Conservation (phyloP, 768 basidiomycete species). For the Cystobasidium onofrii region DNA sequence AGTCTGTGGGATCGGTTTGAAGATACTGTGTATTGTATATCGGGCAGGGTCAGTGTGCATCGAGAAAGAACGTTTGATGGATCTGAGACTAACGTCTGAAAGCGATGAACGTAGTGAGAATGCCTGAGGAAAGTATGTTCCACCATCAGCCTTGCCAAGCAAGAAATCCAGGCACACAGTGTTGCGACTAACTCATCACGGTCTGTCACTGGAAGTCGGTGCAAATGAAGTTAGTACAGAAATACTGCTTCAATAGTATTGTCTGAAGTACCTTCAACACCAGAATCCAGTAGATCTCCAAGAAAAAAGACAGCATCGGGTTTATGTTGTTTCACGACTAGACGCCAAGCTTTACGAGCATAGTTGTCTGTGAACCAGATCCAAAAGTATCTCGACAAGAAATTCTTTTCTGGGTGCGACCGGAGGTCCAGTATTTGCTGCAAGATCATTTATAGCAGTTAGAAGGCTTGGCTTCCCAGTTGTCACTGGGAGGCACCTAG, state of each 20-base stretch:
- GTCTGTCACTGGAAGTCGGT: slow-evolving; percentile 9
- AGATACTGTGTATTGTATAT: neutral
- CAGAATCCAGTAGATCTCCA: slow-evolving; percentile 33
- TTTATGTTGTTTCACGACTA: slow-evolving; percentile 26
- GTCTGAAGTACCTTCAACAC: slow-evolving; percentile 14
- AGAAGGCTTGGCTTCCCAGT: too few relatives aligned
- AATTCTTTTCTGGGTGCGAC: slow-evolving; percentile 1
- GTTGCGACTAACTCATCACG: slow-evolving; percentile 23
- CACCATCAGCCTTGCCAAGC: neutral
- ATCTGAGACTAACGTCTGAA: slow-evolving; percentile 56
- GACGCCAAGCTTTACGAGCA: slow-evolving; percentile 16
- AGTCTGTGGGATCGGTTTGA: slow-evolving; percentile 21
- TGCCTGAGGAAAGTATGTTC: slow-evolving; percentile 53
- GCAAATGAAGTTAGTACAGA: neutral
- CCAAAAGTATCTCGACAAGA: neutral
- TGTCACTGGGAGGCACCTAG: neutral
- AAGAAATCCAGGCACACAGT: neutral
- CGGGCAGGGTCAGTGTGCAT: slow-evolving; percentile 2
- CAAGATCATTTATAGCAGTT: too few relatives aligned
- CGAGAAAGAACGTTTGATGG: slow-evolving; percentile 48
- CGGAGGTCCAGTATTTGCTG: slow-evolving; percentile 29
- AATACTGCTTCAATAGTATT: neutral
- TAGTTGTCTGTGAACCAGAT: slow-evolving; percentile 20
- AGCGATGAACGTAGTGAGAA: slow-evolving; percentile 59
- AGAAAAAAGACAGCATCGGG: slow-evolving; percentile 33